Conservation (phyloP, 805 yeast species). For the Metschnikowia baotianmanensis region DNA sequence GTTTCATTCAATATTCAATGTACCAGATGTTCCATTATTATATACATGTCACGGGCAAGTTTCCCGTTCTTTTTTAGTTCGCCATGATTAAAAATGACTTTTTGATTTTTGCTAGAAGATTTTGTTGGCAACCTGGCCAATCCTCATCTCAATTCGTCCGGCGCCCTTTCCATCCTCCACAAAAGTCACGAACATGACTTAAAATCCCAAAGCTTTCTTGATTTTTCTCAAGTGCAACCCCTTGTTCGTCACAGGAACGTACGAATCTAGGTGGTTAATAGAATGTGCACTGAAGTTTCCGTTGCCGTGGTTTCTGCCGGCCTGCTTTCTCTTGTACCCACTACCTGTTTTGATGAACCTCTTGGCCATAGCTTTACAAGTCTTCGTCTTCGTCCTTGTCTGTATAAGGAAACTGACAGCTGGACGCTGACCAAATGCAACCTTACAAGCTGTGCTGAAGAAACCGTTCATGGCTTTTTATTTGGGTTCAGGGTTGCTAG, state of each 20-base stretch:
- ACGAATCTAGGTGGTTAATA: slow-evolving; percentile 58
- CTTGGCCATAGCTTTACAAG: slow-evolving; percentile 84
- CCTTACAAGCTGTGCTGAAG: slow-evolving; percentile 17
- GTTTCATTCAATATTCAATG: background rate
- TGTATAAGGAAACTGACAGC: slow-evolving; percentile 30
- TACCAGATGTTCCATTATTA: background rate
- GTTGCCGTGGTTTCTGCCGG: slow-evolving; percentile 92
- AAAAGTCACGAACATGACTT: too few species aligned
- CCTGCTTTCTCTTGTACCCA: slow-evolving; percentile 55
- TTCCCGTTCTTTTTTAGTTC: too few species aligned
- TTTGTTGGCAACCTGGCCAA: background rate
- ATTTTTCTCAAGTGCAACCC: slow-evolving; percentile 60
- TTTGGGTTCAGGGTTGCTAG: background rate
- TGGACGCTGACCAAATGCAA: slow-evolving; percentile 21
- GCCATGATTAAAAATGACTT: too few species aligned
- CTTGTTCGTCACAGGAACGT: slow-evolving; percentile 47
- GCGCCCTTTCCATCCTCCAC: too few species aligned
- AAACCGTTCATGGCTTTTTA: slow-evolving; percentile 16
- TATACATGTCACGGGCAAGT: too few species aligned
- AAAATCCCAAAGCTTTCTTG: slow-evolving; percentile 43
- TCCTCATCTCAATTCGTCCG: too few species aligned
- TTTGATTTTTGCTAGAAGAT: too few species aligned
- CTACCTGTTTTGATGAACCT: slow-evolving; percentile 77
- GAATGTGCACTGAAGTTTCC: slow-evolving; percentile 76
- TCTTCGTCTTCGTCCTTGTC: slow-evolving; percentile 55